Base-by-base conservation (phyloP, 306 rosid genomes). In the Pyrus pyrifolia region DNA sequence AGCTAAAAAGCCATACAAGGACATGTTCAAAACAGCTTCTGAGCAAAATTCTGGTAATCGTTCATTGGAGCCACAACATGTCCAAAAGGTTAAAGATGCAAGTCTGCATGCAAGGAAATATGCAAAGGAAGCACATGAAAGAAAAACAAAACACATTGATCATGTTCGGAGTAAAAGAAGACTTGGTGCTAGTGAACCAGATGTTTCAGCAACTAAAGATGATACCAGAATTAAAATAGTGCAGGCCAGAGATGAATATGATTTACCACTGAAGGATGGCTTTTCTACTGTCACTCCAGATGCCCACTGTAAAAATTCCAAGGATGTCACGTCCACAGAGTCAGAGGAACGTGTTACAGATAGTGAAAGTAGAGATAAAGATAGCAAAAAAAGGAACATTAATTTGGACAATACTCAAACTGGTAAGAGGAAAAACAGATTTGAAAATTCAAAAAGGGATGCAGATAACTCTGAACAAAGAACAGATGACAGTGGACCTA, bases 1-100 rank as follows among this genome's bases (percentile, higher is more conserved):
- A 23, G 86, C 87, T 63, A 85, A 83, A 81, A 82, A 30, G 85
- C 98, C 98, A 6, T 94, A 94, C 66, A 79, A 84, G 71, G 82
- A 83, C 45, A 86, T 84, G 78, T 90, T 85, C 77, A 79, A 78
- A 87, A 83, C 87, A 72, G 75, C 83, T 72, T 45, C 33, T 13
- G 76, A 64, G 64, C 66, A 67, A 80, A 85, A 62, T 68, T 76
- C 76, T 61, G 85, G 76, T 80, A 75, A 66, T 45, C 51, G 70
- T 78, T 74, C 79, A 66, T 65, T 75, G 71, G 66, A 70, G 53
- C 53, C 11, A 76, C 88, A 83, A 74, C 86, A 25, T 71, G 76
- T 60, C 67, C 88, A 76, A 63, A 87, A 81, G 81, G 89, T 70
- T 55, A 77, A 83, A 67, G 82, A 60, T 76, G 71, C 72, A 30